These are phyloP conservation scores for Ophiosphaerella korrae DNA, from an alignment of 2,329 filamentous ascomycete species.

Conservation along the genomic window DNA sequence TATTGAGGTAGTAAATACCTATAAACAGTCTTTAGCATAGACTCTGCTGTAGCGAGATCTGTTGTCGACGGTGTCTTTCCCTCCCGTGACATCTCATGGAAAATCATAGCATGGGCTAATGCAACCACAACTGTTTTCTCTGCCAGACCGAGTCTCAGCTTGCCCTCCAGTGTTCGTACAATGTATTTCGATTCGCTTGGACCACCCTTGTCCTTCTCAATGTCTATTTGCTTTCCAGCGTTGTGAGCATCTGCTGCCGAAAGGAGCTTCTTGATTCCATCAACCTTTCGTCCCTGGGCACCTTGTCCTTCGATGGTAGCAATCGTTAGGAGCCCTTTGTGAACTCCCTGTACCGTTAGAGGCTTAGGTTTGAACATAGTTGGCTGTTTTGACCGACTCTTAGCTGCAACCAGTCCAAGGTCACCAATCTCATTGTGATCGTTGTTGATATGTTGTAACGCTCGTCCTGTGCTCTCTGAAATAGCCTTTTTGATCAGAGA, in stretches of 20 bases:
- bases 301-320: constrained; percentile 86
- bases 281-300: constrained; percentile 87
- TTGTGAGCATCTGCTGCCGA: constrained; percentile 80
- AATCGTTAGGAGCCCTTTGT: constrained; percentile 85
- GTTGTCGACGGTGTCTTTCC: constrained; percentile 73
- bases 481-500: constrained; percentile 99
- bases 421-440: constrained; percentile 98
- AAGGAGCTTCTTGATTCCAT: constrained; percentile 94
- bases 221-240: constrained; percentile 72
- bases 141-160: constrained; percentile 86
- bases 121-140: constrained; percentile 92
- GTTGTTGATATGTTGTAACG: constrained; percentile 84
- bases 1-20: constrained; percentile 59
- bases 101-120: constrained; percentile 84
- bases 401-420: constrained; percentile 89
- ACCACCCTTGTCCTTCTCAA: constrained; percentile 88
- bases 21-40: constrained; percentile 87
- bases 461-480: constrained; percentile 90
- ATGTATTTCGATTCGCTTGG: constrained; percentile 95
- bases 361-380: constrained; percentile 99
- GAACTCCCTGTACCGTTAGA: constrained; percentile 83
- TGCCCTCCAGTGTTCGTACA: constrained; percentile 91
- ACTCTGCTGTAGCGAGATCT: constrained; percentile 81
- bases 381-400: constrained; percentile 91
- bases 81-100: constrained; percentile 76